Evolutionary conservation across 2,329 filamentous ascomycete genomes (phyloP).

Genomic region (Fusarium penzigii): DNA sequence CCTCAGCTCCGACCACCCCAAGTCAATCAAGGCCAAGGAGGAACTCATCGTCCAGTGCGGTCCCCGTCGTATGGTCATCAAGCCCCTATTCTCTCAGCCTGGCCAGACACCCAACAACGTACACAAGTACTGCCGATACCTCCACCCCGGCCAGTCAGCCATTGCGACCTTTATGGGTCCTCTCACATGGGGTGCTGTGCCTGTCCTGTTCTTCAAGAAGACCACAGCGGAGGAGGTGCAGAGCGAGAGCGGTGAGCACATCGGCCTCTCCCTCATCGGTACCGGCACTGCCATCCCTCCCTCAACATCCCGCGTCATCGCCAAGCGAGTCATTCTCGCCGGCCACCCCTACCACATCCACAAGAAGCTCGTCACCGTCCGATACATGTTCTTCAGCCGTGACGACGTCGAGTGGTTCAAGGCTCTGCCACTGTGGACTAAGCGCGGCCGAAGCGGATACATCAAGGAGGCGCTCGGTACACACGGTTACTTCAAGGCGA

Average conservation of each 20-base stretch:
- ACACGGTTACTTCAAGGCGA: conserved; percentile 99
- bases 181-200: conserved; percentile 89
- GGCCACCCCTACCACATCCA: conserved; percentile 99
- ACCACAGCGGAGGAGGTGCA: conserved; percentile 44
- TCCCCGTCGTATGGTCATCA: conserved; percentile 80
- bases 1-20: conserved; percentile 73
- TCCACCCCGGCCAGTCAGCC: conserved; percentile 87
- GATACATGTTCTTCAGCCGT: conserved; percentile 99
- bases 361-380: conserved; percentile 93
- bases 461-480: conserved; percentile 95
- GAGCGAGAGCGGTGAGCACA: conserved; percentile 43
- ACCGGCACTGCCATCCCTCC: conserved; percentile 87
- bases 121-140: conserved; percentile 91
- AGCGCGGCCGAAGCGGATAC: conserved; percentile 81
- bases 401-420: conserved; percentile 98
- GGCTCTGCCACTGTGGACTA: conserved; percentile 92
- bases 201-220: conserved; percentile 82
- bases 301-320: conserved; percentile 75
- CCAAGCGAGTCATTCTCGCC: conserved; percentile 90
- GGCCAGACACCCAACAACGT: conserved; percentile 94
- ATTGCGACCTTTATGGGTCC: conserved; percentile 90
- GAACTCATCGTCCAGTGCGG: conserved; percentile 91
- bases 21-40: conserved; percentile 86
- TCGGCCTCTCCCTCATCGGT: conserved; percentile 71
- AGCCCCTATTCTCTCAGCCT: conserved; percentile 86